These are phyloP conservation scores for Cynanchum wilfordii DNA, from an alignment of 257 asterid species.

Conservation along the genomic window DNA sequence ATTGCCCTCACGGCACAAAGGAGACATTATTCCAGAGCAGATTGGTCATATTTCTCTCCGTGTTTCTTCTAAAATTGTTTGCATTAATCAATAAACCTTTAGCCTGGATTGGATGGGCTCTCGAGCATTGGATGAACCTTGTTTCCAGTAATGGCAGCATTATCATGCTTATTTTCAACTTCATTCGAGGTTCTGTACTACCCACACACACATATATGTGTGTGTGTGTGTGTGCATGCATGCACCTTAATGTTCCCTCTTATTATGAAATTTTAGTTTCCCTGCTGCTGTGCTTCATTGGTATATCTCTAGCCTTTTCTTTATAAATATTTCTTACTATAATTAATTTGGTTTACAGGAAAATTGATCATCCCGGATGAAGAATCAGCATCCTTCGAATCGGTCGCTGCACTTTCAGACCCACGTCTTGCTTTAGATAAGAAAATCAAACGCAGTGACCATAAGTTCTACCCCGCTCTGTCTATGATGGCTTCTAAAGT, in stretches of 20 bases:
- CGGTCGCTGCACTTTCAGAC: neutral
- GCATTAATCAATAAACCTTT: neutral
- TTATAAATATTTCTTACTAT: neutral
- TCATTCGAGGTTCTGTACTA: neutral
- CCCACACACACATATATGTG: too few relatives aligned
- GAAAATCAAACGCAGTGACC: constrained; percentile 13
- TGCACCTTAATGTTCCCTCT: too few relatives aligned
- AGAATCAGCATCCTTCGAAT: neutral
- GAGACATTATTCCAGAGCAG: neutral
- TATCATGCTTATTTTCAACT: neutral
- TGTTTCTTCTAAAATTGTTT: neutral
- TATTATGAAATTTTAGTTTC: too few relatives aligned
- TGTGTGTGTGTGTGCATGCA: too few relatives aligned
- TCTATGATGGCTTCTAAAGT: constrained; percentile 50
- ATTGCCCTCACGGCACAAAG: neutral
- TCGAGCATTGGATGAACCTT: constrained; percentile 7
- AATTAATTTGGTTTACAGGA: neutral
- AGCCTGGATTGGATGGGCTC: neutral
- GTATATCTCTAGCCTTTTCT: too few relatives aligned
- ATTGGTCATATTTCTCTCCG: neutral
- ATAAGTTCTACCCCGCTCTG: constrained; percentile 35
- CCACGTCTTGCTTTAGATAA: neutral
- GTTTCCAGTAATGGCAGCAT: neutral
- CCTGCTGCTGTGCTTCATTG: too few relatives aligned
- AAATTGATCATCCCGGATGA: neutral